Evolutionary conservation across 192 early-diverging fungal genomes (phyloP).

Genomic region (Mortierella alpina): DNA sequence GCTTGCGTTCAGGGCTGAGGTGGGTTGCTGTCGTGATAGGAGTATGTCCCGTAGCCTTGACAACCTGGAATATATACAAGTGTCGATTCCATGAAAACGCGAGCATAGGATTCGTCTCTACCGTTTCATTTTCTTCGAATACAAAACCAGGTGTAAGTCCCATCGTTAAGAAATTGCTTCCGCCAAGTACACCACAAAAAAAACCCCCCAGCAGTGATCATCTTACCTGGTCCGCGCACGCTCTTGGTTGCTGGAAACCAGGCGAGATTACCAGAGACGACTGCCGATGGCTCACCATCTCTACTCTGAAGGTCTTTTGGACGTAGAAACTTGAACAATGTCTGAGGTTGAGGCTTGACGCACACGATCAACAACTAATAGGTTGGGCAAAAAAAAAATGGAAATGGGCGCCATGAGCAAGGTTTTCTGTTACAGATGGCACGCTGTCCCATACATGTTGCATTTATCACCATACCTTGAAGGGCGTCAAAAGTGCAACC

Average conservation of each 20-base stretch:
- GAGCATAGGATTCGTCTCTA: slow-evolving; percentile 61
- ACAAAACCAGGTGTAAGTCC: neutral
- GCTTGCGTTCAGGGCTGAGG: slow-evolving; percentile 36
- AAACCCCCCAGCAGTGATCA: neutral
- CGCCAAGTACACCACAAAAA: neutral
- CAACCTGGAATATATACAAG: slow-evolving; percentile 61
- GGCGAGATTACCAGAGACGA: slow-evolving; percentile 64
- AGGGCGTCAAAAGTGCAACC: slow-evolving; percentile 68
- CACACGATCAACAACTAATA: slow-evolving; percentile 67
- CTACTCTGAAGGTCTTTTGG: slow-evolving; percentile 54
- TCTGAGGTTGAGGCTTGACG: slow-evolving; percentile 67
- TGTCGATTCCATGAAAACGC: slow-evolving; percentile 70
- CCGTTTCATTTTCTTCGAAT: slow-evolving; percentile 26
- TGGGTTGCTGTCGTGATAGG: slow-evolving; percentile 4
- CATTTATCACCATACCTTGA: slow-evolving; percentile 55
- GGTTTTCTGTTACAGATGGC: neutral
- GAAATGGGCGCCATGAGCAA: neutral
- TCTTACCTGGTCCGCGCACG: slow-evolving; percentile 40
- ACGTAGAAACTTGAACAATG: slow-evolving; percentile 64
- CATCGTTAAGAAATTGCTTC: neutral
- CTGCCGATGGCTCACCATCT: slow-evolving; percentile 21
- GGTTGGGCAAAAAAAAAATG: neutral
- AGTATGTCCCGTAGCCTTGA: slow-evolving; percentile 17
- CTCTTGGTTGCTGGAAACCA: slow-evolving; percentile 67
- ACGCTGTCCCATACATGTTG: neutral